Evolutionary conservation across 225 moss, liverwort and hornwort genomes (phyloP).

Genomic region (Marchantia polymorpha): DNA sequence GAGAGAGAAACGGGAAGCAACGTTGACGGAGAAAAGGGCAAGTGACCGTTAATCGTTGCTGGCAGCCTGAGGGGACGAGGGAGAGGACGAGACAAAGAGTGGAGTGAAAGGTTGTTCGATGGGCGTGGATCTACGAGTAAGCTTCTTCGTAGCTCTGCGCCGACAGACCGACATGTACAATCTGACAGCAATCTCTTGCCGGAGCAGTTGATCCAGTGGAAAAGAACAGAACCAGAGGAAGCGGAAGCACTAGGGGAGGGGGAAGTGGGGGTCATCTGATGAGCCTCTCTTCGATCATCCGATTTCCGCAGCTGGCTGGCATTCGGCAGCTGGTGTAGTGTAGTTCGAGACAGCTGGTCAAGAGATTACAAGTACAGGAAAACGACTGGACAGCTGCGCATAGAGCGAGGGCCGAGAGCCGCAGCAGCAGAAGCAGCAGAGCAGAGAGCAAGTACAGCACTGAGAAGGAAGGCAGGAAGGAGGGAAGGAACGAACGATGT

Average conservation of each 20-base stretch:
- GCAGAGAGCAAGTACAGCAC: neutral
- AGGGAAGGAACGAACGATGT: no score
- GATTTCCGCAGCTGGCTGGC: conserved; percentile 3
- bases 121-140: neutral
- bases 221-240: neutral
- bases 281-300: neutral
- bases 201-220: neutral
- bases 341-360: neutral
- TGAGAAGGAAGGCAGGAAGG: neutral
- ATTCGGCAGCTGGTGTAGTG: neutral
- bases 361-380: neutral
- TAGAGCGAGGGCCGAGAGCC: no score
- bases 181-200: neutral
- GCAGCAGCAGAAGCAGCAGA: no score
- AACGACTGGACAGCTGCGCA: neutral
- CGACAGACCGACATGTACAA: neutral
- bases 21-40: neutral
- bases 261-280: no score
- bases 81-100: no score
- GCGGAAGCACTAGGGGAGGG: neutral
- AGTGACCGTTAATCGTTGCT: neutral
- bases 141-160: neutral
- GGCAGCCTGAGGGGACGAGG: no score
- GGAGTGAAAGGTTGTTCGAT: neutral
- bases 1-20: neutral